phyloP scores from a whole-genome alignment of 164 flowering plant genomes.

The Dillenia turbinata region DNA sequence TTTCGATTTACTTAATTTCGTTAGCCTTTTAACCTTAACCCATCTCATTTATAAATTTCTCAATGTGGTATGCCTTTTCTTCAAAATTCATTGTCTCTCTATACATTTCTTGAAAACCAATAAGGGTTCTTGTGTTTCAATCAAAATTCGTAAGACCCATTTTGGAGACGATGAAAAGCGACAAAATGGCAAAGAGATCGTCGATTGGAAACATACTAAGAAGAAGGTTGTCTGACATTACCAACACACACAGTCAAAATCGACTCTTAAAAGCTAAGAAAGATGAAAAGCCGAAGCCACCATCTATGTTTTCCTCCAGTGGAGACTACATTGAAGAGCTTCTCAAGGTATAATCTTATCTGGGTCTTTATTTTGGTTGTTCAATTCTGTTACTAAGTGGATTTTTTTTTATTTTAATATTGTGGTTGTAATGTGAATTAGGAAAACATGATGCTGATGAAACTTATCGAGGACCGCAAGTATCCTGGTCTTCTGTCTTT shows the following conservation, averaged over 20 bases:
- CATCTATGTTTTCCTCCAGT: conserved; percentile 8
- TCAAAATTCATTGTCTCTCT: too few relatives aligned
- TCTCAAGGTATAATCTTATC: conserved; percentile 32
- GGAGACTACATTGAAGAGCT: conserved; percentile 42
- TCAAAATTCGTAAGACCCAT: too few relatives aligned
- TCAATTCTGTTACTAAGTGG: not conserved
- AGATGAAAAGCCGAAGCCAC: conserved; percentile 15
- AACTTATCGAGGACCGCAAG: conserved; percentile 62
- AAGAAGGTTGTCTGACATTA: conserved; percentile 62
- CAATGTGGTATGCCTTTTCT: too few relatives aligned
- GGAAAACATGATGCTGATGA: conserved; percentile 53
- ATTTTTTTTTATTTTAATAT: conserved; percentile 2
- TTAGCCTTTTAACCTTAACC: too few relatives aligned
- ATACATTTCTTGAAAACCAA: too few relatives aligned
- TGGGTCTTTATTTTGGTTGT: not conserved
- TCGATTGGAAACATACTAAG: conserved; percentile 38
- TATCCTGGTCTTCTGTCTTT: conserved; percentile 29
- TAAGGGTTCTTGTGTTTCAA: too few relatives aligned
- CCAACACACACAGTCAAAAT: conserved; percentile 35
- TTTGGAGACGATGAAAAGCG: conserved; percentile 27
- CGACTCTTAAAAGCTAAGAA: conserved; percentile 14
- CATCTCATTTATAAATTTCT: too few relatives aligned
- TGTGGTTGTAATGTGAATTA: conserved; percentile 23
- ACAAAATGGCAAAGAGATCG: conserved; percentile 32
- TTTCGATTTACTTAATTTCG: too few relatives aligned